Evolutionary conservation across 352 stramenopile species (phyloP).

Genomic region (Globisporangium spinosum): DNA sequence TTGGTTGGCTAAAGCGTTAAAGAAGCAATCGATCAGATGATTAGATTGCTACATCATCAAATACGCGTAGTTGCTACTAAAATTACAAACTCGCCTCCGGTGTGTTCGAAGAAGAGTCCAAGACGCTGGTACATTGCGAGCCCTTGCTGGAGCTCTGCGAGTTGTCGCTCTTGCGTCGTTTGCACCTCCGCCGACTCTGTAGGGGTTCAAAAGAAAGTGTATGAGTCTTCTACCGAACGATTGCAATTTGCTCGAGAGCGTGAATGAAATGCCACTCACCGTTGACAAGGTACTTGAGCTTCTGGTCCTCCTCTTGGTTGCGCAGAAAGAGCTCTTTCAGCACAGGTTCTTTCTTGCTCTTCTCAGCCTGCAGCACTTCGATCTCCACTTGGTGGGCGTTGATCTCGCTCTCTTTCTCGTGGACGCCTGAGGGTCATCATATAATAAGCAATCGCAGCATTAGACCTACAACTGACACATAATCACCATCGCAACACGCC

Average conservation of each 20-base stretch:
- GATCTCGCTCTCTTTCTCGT: conserved; percentile 52
- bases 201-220: background rate
- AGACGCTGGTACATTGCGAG: conserved; percentile 66
- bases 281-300: conserved; percentile 42
- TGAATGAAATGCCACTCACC: conserved; percentile 10
- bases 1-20: conserved; percentile 37
- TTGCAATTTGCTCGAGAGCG: background rate
- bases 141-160: conserved; percentile 57
- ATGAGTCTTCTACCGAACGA: background rate
- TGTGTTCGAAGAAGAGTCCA: conserved; percentile 66
- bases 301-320: conserved; percentile 53
- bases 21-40: conserved; percentile 20
- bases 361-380: conserved; percentile 47
- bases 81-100: conserved; percentile 31
- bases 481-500: background rate
- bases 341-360: conserved; percentile 9
- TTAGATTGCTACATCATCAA: conserved; percentile 41
- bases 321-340: conserved; percentile 58
- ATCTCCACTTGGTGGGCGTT: conserved; percentile 62
- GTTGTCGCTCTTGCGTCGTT: conserved; percentile 39
- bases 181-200: conserved; percentile 41
- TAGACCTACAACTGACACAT: background rate
- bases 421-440: background rate
- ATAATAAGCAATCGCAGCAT: background rate
- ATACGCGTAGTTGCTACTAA: background rate